Evolutionary conservation across 352 stramenopile species (phyloP), one percentile per base, ranked within the genome.

Genomic region (Phytophthora pinifolia): DNA sequence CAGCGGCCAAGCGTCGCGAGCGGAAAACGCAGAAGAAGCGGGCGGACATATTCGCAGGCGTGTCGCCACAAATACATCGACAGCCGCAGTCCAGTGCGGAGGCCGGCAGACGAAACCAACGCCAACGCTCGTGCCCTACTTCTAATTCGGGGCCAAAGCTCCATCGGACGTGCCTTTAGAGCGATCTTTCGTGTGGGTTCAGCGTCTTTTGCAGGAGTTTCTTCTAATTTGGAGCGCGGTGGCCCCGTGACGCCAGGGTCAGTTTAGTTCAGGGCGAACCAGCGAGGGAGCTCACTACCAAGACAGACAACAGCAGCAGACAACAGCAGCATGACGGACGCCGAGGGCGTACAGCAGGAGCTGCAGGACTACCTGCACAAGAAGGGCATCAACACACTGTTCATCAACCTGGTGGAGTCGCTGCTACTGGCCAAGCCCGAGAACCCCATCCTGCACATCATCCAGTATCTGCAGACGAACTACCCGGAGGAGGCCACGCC

Each of bases 321-420:
- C 32, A 34, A 31, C 17, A 49, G 38, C 20, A 48, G 25, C n/a
- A 96, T 96, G 86, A 61, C 86, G 46, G 83, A 96, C 71, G 86
- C 81, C 10, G 83, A 96, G 53, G 78, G 79, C 42, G 86, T 96
- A 58, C 88, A 96, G 58, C 84, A 95, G 56, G 88, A 96, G 64
- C 76, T 96, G 66, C 88, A 96, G 74, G 83, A 94, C 32, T 96
- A 96, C 56, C 53, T 96, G 52, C 83, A 94, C 64, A 88, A 92
- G 67, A 96, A 96, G 57, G 85, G 86, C 69, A 94, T 96, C 65
- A 96, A 96, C 70, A 93, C 82, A 56, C 80, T 96, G 35, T 96
- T 96, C 55, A 94, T 96, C 51, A 96, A 96, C 72, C 70, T 96
- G 52, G 88, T 96, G 22, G 86, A 96, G 76, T 92, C 89, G 59